phyloP scores from a whole-genome alignment of 1,139 yeast species.

The Candida sanyaensis region DNA sequence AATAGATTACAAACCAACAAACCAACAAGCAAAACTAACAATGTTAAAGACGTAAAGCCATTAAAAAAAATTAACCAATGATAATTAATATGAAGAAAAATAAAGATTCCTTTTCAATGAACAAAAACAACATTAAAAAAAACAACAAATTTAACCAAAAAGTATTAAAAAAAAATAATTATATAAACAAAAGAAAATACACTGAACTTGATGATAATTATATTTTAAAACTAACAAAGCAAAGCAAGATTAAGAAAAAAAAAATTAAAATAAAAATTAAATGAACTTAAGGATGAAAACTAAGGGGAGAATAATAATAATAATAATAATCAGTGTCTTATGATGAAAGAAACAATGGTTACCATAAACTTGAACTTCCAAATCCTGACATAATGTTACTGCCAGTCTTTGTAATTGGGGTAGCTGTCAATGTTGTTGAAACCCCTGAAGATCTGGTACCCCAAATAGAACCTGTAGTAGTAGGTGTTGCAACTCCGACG shows the following conservation, averaged over 20 bases:
- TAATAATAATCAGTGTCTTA: neutral
- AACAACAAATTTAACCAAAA: neutral
- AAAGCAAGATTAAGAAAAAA: neutral
- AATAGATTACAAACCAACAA: constrained; percentile 2
- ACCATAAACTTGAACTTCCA: constrained; percentile 11
- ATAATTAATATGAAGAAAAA: constrained; percentile 1
- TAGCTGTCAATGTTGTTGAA: constrained; percentile 7
- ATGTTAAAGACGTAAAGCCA: constrained; percentile 2
- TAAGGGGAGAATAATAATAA: neutral
- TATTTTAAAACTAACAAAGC: neutral
- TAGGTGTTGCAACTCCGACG: constrained; percentile 6
- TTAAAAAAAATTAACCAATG: neutral
- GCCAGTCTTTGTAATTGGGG: constrained; percentile 6
- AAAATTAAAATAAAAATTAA: neutral
- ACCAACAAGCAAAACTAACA: neutral
- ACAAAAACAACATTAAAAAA: neutral
- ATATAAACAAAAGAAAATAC: neutral
- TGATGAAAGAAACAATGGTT: neutral
- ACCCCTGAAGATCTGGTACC: constrained; percentile 12
- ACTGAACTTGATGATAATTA: constrained; percentile 1
- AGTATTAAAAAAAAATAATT: neutral
- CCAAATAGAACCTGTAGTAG: constrained; percentile 12
- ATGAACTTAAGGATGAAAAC: neutral
- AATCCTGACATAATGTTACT: constrained; percentile 10
- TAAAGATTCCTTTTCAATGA: constrained; percentile 1